Evolutionary conservation across 2,329 filamentous ascomycete species (phyloP), one percentile per base, ranked within the genome.

Genomic region (Penicillium sp.): DNA sequence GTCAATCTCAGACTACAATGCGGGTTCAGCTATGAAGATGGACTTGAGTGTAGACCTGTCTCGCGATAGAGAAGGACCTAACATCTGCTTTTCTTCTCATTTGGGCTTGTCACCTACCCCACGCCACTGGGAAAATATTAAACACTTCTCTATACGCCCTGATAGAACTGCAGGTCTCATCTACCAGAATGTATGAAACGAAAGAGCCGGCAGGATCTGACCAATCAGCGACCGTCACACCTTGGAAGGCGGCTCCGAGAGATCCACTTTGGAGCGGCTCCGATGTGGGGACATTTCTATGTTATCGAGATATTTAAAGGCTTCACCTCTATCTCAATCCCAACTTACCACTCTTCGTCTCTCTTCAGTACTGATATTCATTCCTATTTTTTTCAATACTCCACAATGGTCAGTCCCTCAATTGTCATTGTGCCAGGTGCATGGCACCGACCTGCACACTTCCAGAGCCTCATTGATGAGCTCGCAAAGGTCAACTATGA

Each of bases 371-470:
- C 13, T 33, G 1, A 33, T 33, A 33, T 13, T 13, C 5, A 33
- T 13, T 33, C 31, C 31, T 33, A 11, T 33, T 33, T 15, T 1
- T 11, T 8, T 31, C 2, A 21, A 9, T 19, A 31, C 27, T 25
- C 9, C 33, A 60, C 15, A 3, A 70, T 70, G 68, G 27, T 58
- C 25, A 65, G 61, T 4, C 65, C 68, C 33, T 60, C 59, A 1
- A 57, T 69, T 36, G 57, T 70, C n/a, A 64, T 70, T 34, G 60
- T 69, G n/a, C 68, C 68, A n/a, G 68, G 68, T n/a, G 59, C 68
- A 21, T 70, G 65, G 62, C 68, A 70, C 47, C 56, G 57, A 13
- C 68, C 68, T 3, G 53, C 65, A 39, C 68, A 70, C 57, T 70
- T 67, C 48, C 57, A 62, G 10, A 44, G 59, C 40, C 58, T 68